Conservation (phyloP, 371 early-diverging fungal species). For the Dipsacomyces acuminosporus region DNA sequence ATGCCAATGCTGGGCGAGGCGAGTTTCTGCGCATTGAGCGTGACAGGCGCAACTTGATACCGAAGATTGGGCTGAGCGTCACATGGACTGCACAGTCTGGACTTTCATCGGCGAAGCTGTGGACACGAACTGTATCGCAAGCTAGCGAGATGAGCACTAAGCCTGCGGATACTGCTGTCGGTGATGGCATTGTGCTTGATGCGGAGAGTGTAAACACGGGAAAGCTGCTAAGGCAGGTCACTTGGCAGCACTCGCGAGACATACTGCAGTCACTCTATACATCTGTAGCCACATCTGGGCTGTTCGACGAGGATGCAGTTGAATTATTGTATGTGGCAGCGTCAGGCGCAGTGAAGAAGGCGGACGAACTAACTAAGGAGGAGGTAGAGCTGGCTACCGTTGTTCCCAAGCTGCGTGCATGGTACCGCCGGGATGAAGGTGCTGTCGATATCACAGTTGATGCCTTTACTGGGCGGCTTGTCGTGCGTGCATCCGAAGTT, state of each 20-base stretch:
- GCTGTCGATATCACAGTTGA: constrained; percentile 47
- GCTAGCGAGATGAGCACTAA: constrained; percentile 12
- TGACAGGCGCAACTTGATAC: constrained; percentile 32
- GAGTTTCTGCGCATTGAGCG: constrained; percentile 34
- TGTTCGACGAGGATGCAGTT: constrained; percentile 26
- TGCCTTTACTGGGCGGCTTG: constrained; percentile 33
- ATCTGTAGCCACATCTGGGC: constrained; percentile 14
- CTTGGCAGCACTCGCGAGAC: constrained; percentile 36
- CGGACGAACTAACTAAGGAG: constrained; percentile 2
- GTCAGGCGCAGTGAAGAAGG: constrained; percentile 11
- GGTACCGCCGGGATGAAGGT: constrained; percentile 43
- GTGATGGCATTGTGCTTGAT: constrained; percentile 22
- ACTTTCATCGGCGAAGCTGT: constrained; percentile 4
- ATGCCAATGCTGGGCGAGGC: constrained; percentile 2
- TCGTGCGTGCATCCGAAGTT: constrained; percentile 37
- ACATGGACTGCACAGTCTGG: constrained; percentile 35
- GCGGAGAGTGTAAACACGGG: constrained; percentile 27
- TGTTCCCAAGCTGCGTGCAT: constrained; percentile 34
- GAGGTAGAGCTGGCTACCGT: constrained; percentile 11
- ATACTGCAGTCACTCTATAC: constrained; percentile 30
- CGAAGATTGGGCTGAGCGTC: constrained; percentile 31
- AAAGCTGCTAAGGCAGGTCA: constrained; percentile 29
- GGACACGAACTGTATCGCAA: constrained; percentile 36
- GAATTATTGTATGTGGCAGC: constrained; percentile 25
- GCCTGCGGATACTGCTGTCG: neutral